Percentiles rank a stretch among this genome's conserved stretches.
phyloP scores from a whole-genome alignment of 352 stramenopile species.

The Globisporangium parvum region DNA sequence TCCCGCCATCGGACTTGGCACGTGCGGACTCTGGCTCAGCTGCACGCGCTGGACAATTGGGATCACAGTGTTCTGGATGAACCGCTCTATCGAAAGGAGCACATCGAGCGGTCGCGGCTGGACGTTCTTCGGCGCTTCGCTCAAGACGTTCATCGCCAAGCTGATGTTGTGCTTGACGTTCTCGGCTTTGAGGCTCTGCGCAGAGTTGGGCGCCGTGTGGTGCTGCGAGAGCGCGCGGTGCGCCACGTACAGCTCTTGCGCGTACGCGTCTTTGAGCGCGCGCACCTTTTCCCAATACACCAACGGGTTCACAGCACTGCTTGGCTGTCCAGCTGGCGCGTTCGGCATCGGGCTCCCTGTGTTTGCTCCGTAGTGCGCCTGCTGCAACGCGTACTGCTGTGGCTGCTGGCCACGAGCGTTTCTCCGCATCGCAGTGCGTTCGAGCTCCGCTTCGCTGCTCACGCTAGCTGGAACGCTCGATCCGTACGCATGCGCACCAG shows the following conservation, averaged over 20 bases:
- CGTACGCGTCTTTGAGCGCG: conserved; percentile 39
- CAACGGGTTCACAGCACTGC: conserved; percentile 22
- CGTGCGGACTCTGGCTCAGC: conserved; percentile 6
- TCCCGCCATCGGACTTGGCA: conserved; percentile 3
- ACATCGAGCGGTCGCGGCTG: conserved; percentile 64
- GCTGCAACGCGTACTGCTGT: conserved; percentile 7
- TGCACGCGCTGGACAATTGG: conserved; percentile 71
- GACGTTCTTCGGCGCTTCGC: conserved; percentile 30
- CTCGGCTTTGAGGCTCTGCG: conserved; percentile 65
- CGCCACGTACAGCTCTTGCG: conserved; percentile 45
- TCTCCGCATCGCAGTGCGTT: conserved; percentile 34
- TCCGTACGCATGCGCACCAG: conserved; percentile 13
- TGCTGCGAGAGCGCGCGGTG: conserved; percentile 65
- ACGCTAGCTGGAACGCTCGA: conserved; percentile 20
- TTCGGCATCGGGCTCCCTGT: conserved; percentile 15
- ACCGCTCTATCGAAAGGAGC: conserved; percentile 72
- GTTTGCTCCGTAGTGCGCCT: conserved; percentile 12
- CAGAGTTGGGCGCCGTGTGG: conserved; percentile 45
- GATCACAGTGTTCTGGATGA: conserved; percentile 71
- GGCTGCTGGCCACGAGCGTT: conserved; percentile 19
- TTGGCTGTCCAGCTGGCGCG: conserved; percentile 7
- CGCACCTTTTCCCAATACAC: conserved; percentile 78
- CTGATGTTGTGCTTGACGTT: conserved; percentile 81
- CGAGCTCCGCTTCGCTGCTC: conserved; percentile 41
- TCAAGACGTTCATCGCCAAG: conserved; percentile 61